phyloP scores from a whole-genome alignment of 495 filamentous ascomycete genomes.

The Aspergillus sparsus region DNA sequence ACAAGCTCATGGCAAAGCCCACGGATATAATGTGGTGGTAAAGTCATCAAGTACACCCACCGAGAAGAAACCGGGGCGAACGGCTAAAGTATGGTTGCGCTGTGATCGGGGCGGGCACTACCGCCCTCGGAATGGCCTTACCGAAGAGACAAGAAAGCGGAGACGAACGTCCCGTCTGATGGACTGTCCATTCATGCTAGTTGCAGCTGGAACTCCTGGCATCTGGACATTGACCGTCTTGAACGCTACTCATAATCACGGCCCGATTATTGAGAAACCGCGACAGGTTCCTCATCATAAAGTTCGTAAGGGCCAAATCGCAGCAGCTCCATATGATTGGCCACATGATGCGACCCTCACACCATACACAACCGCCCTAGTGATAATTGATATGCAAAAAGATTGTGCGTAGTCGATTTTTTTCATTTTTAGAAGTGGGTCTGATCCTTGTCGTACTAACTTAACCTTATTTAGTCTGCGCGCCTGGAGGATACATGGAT shows the following conservation, averaged over 20 bases:
- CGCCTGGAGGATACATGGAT: slow-evolving; percentile 58
- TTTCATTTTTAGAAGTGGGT: not conserved
- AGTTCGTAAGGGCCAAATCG: slow-evolving; percentile 49
- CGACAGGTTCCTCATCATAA: slow-evolving; percentile 45
- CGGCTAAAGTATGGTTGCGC: slow-evolving; percentile 50
- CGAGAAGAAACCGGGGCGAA: slow-evolving; percentile 51
- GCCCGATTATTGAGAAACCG: slow-evolving; percentile 44
- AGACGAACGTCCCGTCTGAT: slow-evolving; percentile 48
- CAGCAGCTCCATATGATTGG: slow-evolving; percentile 60
- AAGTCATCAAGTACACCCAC: slow-evolving; percentile 51
- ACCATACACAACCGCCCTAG: slow-evolving; percentile 60
- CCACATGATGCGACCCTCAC: slow-evolving; percentile 61
- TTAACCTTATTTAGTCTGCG: slow-evolving; percentile 49
- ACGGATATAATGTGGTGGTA: slow-evolving; percentile 52
- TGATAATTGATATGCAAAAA: slow-evolving; percentile 74
- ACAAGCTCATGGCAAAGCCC: slow-evolving; percentile 46
- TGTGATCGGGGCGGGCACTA: slow-evolving; percentile 55
- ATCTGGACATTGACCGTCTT: slow-evolving; percentile 50
- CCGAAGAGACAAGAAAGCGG: slow-evolving; percentile 51
- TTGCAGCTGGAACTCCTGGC: slow-evolving; percentile 46
- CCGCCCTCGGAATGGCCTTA: slow-evolving; percentile 51
- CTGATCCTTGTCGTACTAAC: slow-evolving; percentile 1
- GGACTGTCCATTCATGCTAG: slow-evolving; percentile 52
- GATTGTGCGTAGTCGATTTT: slow-evolving; percentile 52
- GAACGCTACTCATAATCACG: slow-evolving; percentile 49